phyloP scores from a whole-genome alignment of 2,329 filamentous ascomycete genomes.

The Alternaria sp. region DNA sequence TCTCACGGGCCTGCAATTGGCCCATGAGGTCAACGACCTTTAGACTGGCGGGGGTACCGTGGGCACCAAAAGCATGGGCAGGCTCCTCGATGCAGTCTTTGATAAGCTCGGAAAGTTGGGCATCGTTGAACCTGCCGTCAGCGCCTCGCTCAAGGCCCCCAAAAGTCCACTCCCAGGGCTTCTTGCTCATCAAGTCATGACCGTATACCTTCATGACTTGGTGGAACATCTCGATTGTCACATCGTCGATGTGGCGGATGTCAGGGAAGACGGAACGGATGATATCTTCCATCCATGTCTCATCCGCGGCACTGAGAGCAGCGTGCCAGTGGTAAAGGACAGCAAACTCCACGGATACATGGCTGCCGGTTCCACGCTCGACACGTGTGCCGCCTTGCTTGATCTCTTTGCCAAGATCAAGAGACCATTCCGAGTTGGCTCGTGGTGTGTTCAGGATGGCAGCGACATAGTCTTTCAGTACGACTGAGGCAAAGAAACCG shows the following conservation, averaged over 20 bases:
- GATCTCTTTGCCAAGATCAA: constrained; percentile 71
- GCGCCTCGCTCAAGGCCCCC: constrained; percentile 66
- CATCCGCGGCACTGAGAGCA: constrained; percentile 74
- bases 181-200: constrained; percentile 65
- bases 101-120: constrained; percentile 75
- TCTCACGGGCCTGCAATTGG: constrained; percentile 72
- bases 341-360: constrained; percentile 86
- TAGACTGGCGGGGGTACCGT: constrained; percentile 75
- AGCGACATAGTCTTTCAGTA: constrained; percentile 77
- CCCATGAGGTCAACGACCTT: constrained; percentile 78
- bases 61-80: constrained; percentile 60
- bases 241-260: constrained; percentile 38
- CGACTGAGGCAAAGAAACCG: constrained; percentile 66
- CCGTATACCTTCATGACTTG: constrained; percentile 42
- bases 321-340: constrained; percentile 88
- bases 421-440: constrained; percentile 76
- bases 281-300: constrained; percentile 75
- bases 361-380: constrained; percentile 73
- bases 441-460: constrained; percentile 76
- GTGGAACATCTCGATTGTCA: constrained; percentile 45
- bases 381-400: constrained; percentile 65
- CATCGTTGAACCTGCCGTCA: constrained; percentile 74
- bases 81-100: constrained; percentile 71
- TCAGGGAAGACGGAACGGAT: constrained; percentile 28
- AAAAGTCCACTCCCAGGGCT: constrained; percentile 73